A percentile compares a stretch with the other conserved stretches of the same genome.
Evolutionary conservation across 179 eudicot genomes (phyloP).

Genomic region (Patellifolia procumbens): DNA sequence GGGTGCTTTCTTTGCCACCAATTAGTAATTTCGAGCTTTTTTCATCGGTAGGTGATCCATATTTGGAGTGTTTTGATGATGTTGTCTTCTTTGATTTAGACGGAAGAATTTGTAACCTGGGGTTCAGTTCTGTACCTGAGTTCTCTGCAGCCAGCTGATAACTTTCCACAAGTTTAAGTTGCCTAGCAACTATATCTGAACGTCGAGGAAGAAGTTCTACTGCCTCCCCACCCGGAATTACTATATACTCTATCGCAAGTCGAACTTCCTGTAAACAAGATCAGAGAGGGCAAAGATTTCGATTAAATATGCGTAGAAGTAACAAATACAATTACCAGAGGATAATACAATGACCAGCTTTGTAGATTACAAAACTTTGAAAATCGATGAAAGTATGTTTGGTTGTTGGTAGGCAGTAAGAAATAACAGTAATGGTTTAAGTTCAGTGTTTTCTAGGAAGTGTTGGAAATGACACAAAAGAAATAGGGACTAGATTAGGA

Average conservation of each 20-base stretch:
- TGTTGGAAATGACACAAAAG: too few species aligned
- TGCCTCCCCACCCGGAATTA: constrained; percentile 95
- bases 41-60: constrained; percentile 17
- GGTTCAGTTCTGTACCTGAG: constrained; percentile 86
- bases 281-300: background rate
- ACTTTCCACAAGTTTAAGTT: constrained; percentile 86
- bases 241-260: constrained; percentile 94
- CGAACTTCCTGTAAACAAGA: constrained; percentile 69
- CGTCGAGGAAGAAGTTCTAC: constrained; percentile 96
- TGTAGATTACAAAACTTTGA: background rate
- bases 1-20: constrained; percentile 36
- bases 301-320: background rate
- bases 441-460: too few species aligned
- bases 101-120: constrained; percentile 91
- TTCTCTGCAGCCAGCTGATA: constrained; percentile 89
- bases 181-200: constrained; percentile 86
- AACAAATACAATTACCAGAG: background rate
- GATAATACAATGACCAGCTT: too few species aligned
- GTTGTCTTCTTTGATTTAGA: constrained; percentile 46
- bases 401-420: too few species aligned
- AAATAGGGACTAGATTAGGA: too few species aligned
- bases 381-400: too few species aligned
- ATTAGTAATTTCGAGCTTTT: constrained; percentile 21
- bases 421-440: too few species aligned
- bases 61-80: constrained; percentile 34